These are phyloP conservation scores for Galerina sulciceps DNA, from an alignment of 768 basidiomycete species.

Conservation along the genomic window DNA sequence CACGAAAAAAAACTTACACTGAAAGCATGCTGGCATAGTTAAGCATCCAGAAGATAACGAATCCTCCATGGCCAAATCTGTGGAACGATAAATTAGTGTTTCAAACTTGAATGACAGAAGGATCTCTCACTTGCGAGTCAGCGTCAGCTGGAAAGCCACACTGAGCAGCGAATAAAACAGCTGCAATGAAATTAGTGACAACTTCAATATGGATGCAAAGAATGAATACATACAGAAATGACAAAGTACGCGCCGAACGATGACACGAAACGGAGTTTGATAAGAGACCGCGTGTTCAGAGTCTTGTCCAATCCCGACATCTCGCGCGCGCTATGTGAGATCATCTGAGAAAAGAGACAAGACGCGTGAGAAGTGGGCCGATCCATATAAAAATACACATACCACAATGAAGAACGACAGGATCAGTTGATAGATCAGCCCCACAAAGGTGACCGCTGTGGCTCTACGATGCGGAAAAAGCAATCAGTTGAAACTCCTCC, in stretches of 20 bases:
- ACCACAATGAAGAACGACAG: conserved; percentile 49
- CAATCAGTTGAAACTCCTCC: neutral
- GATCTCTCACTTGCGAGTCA: conserved; percentile 39
- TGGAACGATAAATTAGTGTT: neutral
- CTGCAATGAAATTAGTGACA: conserved; percentile 25
- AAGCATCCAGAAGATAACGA: conserved; percentile 73
- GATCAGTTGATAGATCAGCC: conserved; percentile 56
- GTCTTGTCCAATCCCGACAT: conserved; percentile 29
- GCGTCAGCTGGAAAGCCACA: conserved; percentile 60
- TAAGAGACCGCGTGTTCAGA: conserved; percentile 30
- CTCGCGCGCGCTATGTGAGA: conserved; percentile 31
- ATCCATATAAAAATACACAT: conserved; percentile 16
- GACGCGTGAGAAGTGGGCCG: neutral
- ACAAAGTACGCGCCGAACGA: conserved; percentile 31
- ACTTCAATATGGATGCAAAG: neutral
- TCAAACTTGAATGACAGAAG: neutral
- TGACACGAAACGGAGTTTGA: conserved; percentile 30
- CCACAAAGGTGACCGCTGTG: conserved; percentile 54
- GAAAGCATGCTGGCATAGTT: conserved; percentile 62
- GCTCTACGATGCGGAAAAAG: conserved; percentile 37
- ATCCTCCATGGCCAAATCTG: conserved; percentile 55
- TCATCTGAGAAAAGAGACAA: conserved; percentile 28
- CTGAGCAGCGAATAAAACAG: conserved; percentile 61
- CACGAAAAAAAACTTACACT: conserved; percentile 39
- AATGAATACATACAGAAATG: conserved; percentile 27